Evolutionary conservation across 1,284 basidiomycete species (phyloP), one percentile per base, ranked within the genome.

Genomic region (Cystobasidium pallidum): DNA sequence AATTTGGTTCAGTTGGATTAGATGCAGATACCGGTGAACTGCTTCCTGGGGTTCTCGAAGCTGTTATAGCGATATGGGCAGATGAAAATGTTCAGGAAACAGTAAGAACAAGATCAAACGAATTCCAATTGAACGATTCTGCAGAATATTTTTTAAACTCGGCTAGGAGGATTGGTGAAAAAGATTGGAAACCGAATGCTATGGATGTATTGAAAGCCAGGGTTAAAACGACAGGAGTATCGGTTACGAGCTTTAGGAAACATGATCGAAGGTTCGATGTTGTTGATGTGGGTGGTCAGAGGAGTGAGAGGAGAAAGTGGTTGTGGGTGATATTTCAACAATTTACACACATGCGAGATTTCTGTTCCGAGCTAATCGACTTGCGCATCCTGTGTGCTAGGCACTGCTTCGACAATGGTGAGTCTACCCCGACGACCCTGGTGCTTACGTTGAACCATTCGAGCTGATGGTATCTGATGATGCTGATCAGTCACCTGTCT

Each of bases 231-330:
- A 80, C 79, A n/a, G 79, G 79, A 47, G 80, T 80, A 7, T 62
- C 57, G 24, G 61, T 62, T 7, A 71, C 68, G 11, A 64, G 49
- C 34, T 71, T 71, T 41, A 64, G 11, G 24, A 71, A 71, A 39
- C 21, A 45, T 24, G 61, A 52, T 28, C 54, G 61, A 39, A 63
- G 47, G 13, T 71, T 71, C 36, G 45, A 52, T 39, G 68, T 71
- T 3, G 68, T 92, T 68, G 91, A 92, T 78, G 91, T 93, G 55
- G 91, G 91, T 45, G 91, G 91, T 3, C 91, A 93, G 82, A 90
- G 92, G 82, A 89, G 87, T 79, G 91, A 92, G 79, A 84, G 91
- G 72, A 85, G 91, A 79, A 93, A 93, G 80, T 91, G 90, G 90
- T 57, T 71, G 64, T 64, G 32, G 39, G 62, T 64, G n/a, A n/a